A percentile compares a stretch with the other conserved stretches of the same genome.
Evolutionary conservation across 345 rosid species (phyloP).

Genomic region (Gossypium anomalum): DNA sequence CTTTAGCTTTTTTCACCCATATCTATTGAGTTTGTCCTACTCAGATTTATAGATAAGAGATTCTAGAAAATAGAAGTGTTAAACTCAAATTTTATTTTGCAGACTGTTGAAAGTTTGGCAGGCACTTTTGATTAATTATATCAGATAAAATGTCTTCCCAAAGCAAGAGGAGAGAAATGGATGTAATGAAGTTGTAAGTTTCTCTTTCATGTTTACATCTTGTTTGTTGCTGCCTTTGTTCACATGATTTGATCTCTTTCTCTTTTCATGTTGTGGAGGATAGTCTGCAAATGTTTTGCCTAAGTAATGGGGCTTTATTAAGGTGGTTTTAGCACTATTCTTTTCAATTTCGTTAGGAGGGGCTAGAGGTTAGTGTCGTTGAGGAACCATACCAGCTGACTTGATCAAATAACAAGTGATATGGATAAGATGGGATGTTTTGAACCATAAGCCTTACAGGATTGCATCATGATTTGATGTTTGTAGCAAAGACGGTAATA

Average conservation of each 20-base stretch:
- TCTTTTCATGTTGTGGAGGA: background rate
- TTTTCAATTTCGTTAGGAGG: background rate
- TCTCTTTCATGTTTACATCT: conserved; percentile 1
- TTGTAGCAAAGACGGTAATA: background rate
- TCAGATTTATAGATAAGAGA: background rate
- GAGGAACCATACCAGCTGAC: background rate
- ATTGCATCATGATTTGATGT: background rate
- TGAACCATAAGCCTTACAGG: background rate
- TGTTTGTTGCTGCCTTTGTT: background rate
- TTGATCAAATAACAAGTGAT: background rate
- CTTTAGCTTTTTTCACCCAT: background rate
- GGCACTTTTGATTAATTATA: background rate
- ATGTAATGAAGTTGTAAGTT: conserved; percentile 29
- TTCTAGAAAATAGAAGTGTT: background rate
- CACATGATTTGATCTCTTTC: background rate
- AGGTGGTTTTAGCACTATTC: background rate
- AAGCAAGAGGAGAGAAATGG: conserved; percentile 29
- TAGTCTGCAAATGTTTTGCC: background rate
- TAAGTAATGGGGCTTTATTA: background rate
- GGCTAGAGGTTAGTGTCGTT: background rate
- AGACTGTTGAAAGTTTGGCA: background rate
- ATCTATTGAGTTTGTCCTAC: background rate
- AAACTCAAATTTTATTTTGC: background rate
- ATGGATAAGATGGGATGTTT: background rate
- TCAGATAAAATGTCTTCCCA: conserved; percentile 19